phyloP scores from a whole-genome alignment of 192 early-diverging fungal genomes.

The Chytriomyces hyalinus region DNA sequence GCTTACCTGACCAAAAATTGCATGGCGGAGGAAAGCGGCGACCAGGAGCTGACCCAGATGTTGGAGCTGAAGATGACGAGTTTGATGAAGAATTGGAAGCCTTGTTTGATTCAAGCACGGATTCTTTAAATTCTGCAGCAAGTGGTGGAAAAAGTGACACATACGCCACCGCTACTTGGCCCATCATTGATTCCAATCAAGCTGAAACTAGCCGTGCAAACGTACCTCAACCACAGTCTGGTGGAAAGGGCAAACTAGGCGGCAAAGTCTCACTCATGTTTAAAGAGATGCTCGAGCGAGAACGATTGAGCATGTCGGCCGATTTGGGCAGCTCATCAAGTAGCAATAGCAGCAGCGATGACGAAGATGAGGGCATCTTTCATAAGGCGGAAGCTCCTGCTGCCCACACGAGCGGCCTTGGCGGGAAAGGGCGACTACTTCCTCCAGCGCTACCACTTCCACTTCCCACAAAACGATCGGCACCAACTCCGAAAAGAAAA shows the following conservation, averaged over 20 bases:
- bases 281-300: neutral
- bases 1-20: neutral
- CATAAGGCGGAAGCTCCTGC: neutral
- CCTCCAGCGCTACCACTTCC: neutral
- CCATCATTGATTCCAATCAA: neutral
- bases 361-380: neutral
- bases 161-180: neutral
- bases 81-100: constrained; percentile 4
- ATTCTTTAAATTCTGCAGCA: neutral
- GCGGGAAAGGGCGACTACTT: constrained; percentile 7
- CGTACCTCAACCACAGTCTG: neutral
- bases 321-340: neutral
- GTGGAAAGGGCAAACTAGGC: neutral
- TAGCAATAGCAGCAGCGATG: neutral
- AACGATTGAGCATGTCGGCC: neutral
- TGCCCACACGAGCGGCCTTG: neutral
- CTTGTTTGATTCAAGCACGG: neutral
- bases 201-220: neutral
- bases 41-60: neutral
- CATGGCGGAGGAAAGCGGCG: neutral
- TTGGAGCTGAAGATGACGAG: neutral
- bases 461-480: constrained; percentile 1
- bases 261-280: neutral
- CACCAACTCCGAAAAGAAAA: neutral
- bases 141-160: neutral